A percentile compares a stretch with the other conserved stretches of the same genome.
Evolutionary conservation across 805 yeast species (phyloP).

Genomic region (Starmerella gropengiesseri): DNA sequence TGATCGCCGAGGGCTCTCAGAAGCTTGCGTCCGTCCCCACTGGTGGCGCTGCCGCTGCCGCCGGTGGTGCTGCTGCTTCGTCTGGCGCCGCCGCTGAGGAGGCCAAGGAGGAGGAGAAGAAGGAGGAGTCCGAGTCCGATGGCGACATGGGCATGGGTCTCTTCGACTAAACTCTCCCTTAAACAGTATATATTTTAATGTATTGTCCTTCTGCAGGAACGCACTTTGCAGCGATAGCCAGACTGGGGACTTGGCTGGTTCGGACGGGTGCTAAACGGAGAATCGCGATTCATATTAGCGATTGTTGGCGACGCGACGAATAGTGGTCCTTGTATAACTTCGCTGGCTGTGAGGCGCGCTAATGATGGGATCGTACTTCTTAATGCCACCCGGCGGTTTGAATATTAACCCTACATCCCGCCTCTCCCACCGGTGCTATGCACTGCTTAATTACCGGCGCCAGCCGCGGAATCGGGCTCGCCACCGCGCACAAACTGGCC

Average conservation of each 20-base stretch:
- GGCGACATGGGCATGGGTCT: constrained; percentile 54
- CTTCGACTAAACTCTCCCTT: constrained; percentile 64
- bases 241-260: no score
- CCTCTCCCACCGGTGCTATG: no score
- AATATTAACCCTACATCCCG: no score
- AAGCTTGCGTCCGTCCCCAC: constrained; percentile 96
- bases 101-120: constrained; percentile 62
- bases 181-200: constrained; percentile 2
- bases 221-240: no score
- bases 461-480: constrained; percentile 54
- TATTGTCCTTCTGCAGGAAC: neutral
- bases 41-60: constrained; percentile 91
- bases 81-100: constrained; percentile 61
- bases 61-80: constrained; percentile 60
- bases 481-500: constrained; percentile 44
- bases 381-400: no score
- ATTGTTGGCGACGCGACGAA: no score
- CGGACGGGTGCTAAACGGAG: no score
- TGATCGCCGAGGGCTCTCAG: constrained; percentile 88
- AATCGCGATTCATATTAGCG: no score
- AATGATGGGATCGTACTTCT: no score
- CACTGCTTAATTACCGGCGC: constrained; percentile 47
- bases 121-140: constrained; percentile 41
- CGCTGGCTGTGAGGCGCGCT: no score
- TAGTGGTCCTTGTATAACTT: no score